Evolutionary conservation across 192 early-diverging fungal genomes (phyloP), one percentile per base, ranked within the genome.

Genomic region (Chytriomyces confervae): DNA sequence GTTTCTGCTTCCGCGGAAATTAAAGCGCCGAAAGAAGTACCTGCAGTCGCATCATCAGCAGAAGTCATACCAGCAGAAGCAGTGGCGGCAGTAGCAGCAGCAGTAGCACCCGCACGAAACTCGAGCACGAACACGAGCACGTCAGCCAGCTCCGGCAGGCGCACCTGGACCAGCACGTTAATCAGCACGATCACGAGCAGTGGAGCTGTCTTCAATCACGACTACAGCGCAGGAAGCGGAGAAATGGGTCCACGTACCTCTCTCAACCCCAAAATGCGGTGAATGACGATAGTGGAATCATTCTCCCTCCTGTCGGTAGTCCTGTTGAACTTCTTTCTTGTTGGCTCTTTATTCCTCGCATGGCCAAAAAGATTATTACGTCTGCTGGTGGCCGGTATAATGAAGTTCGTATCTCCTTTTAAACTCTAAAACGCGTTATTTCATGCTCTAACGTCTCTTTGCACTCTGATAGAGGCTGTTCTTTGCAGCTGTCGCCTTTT

Each of bases 341-440:
- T 5, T 68, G 66, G 66, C 0, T 68, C 2, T 68, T 68, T 46
- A 68, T 46, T 46, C 66, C 66, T 48, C 8, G 48, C 29, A 46
- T 46, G 7, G 66, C 29, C 9, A 68, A 68, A 5, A 10, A 5
- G 3, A 68, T 68, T 2, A n/a, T 68, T 0, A 11, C 66, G 0
- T 63, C 62, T 27, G 57, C 62, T 20, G 16, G 16, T 10, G 62
- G 36, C 4, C 36, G 1, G 36, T 63, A 20, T 5, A 5, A 63
- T 3, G 62, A 63, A 5, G 62, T 63, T 2, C 4, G 23, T 63
- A 1, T 4, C 36, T 36, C 29, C 4, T 36, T 36, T 36, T 36
- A 36, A 36, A 36, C 36, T 36, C 36, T 2, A 4, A 27, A 36
- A 2, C 0, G 36, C 4, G 36, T 36, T 1, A 0, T 36, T 36